Percentiles rank a stretch among this genome's conserved stretches.
Evolutionary conservation across 2,329 filamentous ascomycete species (phyloP).

Genomic region (Pseudocercospora vitis): DNA sequence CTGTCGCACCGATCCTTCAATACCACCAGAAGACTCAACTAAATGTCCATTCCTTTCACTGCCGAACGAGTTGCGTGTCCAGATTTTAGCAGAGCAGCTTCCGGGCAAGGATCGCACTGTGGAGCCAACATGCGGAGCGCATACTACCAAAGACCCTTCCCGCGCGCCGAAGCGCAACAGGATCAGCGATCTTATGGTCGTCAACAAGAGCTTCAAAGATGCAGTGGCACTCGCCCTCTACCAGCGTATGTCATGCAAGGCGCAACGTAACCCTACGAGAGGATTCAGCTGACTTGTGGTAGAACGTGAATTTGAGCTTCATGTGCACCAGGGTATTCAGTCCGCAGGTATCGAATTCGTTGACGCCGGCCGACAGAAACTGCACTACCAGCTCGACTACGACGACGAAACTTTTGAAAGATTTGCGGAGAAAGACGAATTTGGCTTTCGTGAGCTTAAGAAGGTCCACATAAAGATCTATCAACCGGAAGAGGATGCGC

Average conservation of each 20-base stretch:
- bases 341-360: conserved; percentile 36
- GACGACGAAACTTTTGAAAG: conserved; percentile 31
- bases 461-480: conserved; percentile 33
- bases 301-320: conserved; percentile 34
- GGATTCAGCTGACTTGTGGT: background rate
- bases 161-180: conserved; percentile 21
- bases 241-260: conserved; percentile 12
- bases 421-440: conserved; percentile 29
- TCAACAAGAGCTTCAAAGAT: conserved; percentile 28
- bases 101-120: conserved; percentile 19
- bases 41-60: conserved; percentile 18
- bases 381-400: conserved; percentile 31
- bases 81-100: conserved; percentile 24
- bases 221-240: conserved; percentile 30
- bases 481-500: conserved; percentile 19
- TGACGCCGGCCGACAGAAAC: conserved; percentile 33
- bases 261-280: background rate
- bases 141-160: background rate
- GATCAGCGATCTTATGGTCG: conserved; percentile 29
- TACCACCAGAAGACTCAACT: background rate
- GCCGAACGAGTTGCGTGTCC: conserved; percentile 26
- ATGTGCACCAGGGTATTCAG: conserved; percentile 33
- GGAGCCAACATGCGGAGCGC: conserved; percentile 18
- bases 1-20: background rate
- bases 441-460: conserved; percentile 33